A percentile compares a stretch with the other conserved stretches of the same genome.
phyloP scores from a whole-genome alignment of 768 basidiomycete genomes.

The Trametopsis cervina region DNA sequence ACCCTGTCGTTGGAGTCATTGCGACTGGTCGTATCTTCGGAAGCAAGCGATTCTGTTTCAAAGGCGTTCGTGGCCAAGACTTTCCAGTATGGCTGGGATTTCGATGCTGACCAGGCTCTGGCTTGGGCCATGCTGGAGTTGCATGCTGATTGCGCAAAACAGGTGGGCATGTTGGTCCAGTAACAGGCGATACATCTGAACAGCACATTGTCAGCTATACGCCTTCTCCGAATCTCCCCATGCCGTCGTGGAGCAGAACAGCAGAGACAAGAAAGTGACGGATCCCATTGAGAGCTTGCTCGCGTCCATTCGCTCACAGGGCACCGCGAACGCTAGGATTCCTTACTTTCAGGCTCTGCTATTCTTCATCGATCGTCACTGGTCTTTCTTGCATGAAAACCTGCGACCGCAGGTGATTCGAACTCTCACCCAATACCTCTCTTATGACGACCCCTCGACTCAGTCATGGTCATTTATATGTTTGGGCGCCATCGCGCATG shows the following conservation, averaged over 20 bases:
- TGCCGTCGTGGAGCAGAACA: constrained; percentile 20
- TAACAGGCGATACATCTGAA: no score
- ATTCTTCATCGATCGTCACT: constrained; percentile 80
- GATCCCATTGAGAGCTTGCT: constrained; percentile 57
- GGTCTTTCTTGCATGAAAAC: constrained; percentile 50
- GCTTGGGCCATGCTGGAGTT: constrained; percentile 77
- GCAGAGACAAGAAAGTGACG: constrained; percentile 49
- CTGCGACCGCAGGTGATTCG: constrained; percentile 52
- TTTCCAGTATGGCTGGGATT: constrained; percentile 68
- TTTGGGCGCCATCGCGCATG: constrained; percentile 62
- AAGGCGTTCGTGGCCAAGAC: constrained; percentile 54
- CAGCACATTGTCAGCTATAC: constrained; percentile 58
- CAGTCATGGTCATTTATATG: constrained; percentile 87
- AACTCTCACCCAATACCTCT: constrained; percentile 52
- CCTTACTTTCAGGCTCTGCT: constrained; percentile 69
- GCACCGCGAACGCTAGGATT: constrained; percentile 30
- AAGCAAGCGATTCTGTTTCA: constrained; percentile 6
- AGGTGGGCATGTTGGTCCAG: constrained; percentile 39
- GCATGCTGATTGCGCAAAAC: constrained; percentile 69
- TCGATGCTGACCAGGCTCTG: constrained; percentile 61
- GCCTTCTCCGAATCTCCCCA: constrained; percentile 51
- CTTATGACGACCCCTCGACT: constrained; percentile 51
- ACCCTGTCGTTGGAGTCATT: constrained; percentile 59
- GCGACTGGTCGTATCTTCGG: constrained; percentile 41
- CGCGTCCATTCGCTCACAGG: constrained; percentile 34